Conservation (phyloP, 2,329 filamentous ascomycete species). For the Fusarium keratoplasticum region DNA sequence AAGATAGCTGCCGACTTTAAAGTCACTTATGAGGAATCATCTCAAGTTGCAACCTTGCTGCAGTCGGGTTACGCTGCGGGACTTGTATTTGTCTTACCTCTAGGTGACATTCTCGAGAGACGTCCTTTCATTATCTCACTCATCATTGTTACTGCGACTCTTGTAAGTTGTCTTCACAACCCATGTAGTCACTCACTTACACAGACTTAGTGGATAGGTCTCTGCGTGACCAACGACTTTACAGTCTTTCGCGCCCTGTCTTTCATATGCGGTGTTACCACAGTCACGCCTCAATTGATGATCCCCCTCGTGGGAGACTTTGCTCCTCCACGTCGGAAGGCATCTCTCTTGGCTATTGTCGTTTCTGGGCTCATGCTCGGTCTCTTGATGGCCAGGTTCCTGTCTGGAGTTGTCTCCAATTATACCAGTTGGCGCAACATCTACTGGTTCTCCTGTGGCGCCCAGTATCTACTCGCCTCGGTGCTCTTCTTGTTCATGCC, state of each 20-base stretch:
- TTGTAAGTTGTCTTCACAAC: conserved; percentile 60
- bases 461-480: conserved; percentile 75
- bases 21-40: conserved; percentile 76
- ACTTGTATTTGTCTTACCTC: conserved; percentile 78
- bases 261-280: conserved; percentile 80
- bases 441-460: conserved; percentile 80
- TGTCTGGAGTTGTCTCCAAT: conserved; percentile 80
- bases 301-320: conserved; percentile 84
- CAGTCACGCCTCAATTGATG: conserved; percentile 84
- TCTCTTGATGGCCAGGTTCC: conserved; percentile 78
- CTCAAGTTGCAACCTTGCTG: conserved; percentile 77
- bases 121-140: conserved; percentile 77
- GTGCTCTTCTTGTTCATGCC: conserved; percentile 81
- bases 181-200: neutral
- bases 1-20: conserved; percentile 77
- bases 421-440: conserved; percentile 81
- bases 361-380: conserved; percentile 81
- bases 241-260: conserved; percentile 75
- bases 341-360: conserved; percentile 78
- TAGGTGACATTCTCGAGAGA: conserved; percentile 77
- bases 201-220: conserved; percentile 68
- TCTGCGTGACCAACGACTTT: conserved; percentile 76
- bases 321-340: conserved; percentile 75
- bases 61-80: conserved; percentile 84
- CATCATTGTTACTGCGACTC: conserved; percentile 73